phyloP scores from a whole-genome alignment of 2,329 filamentous ascomycete genomes.

The Alternaria alternata region DNA sequence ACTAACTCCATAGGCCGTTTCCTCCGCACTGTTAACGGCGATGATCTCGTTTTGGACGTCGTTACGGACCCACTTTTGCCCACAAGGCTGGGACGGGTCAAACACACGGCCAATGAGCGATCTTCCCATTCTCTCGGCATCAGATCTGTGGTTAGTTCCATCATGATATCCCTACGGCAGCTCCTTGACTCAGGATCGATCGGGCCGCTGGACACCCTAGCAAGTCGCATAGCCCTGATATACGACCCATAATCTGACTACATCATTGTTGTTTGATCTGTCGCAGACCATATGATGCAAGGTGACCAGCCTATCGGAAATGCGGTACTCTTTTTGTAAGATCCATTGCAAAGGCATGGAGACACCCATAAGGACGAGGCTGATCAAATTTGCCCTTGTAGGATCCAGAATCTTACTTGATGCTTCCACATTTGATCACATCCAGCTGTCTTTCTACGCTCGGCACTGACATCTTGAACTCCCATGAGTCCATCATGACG shows the following conservation, averaged over 20 bases:
- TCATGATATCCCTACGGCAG: slow-evolving; percentile 9
- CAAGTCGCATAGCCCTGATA: slow-evolving; percentile 19
- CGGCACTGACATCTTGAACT: slow-evolving; percentile 6
- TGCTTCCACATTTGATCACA: slow-evolving; percentile 9
- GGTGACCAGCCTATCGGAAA: slow-evolving; percentile 14
- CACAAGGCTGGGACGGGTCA: slow-evolving; percentile 1
- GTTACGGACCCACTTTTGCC: slow-evolving; percentile 13
- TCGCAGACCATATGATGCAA: slow-evolving; percentile 20
- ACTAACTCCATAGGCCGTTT: background rate
- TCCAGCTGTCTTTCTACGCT: slow-evolving; percentile 18
- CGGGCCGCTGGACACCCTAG: slow-evolving; percentile 25
- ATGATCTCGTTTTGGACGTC: slow-evolving; percentile 5
- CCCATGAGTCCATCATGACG: slow-evolving; percentile 15
- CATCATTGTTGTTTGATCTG: slow-evolving; percentile 23
- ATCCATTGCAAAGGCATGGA: background rate
- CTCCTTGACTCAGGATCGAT: slow-evolving; percentile 24
- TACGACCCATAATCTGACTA: slow-evolving; percentile 20
- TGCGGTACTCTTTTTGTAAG: background rate
- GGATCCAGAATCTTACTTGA: slow-evolving; percentile 21
- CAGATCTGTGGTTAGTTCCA: slow-evolving; percentile 17
- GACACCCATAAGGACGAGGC: slow-evolving; percentile 8
- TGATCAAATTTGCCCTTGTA: slow-evolving; percentile 12
- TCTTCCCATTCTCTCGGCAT: slow-evolving; percentile 10
- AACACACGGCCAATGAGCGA: slow-evolving; percentile 21
- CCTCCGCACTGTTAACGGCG: background rate